Percentiles rank a stretch among this genome's conserved stretches.
Evolutionary conservation across 192 early-diverging fungal species (phyloP).

Genomic region (Coemansia sp.): DNA sequence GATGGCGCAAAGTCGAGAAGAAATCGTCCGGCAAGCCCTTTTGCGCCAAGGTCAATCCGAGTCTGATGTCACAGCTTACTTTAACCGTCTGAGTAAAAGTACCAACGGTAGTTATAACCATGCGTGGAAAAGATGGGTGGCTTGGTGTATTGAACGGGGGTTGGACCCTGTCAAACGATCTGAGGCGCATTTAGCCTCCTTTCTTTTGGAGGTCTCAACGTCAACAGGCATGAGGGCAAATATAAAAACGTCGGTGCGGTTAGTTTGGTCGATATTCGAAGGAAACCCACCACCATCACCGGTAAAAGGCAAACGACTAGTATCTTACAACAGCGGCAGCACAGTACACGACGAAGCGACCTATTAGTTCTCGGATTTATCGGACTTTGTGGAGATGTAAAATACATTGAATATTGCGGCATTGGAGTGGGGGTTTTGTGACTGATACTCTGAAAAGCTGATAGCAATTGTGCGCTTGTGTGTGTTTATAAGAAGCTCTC

Average conservation of each 20-base stretch:
- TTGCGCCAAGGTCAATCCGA: neutral
- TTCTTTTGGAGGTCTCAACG: neutral
- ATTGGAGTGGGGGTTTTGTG: neutral
- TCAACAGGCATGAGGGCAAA: neutral
- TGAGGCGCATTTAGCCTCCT: neutral
- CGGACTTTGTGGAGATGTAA: neutral
- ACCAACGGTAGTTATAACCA: neutral
- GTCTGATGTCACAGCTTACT: neutral
- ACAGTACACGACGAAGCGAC: neutral
- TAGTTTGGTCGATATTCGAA: conserved; percentile 17
- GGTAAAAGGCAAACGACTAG: neutral
- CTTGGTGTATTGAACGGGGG: neutral
- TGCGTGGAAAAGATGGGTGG: neutral
- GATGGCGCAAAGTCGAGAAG: neutral
- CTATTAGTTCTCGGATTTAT: neutral
- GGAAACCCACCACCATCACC: neutral
- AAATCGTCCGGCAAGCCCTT: neutral
- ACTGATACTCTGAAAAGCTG: neutral
- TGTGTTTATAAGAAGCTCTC: too few relatives aligned
- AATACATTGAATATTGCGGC: neutral
- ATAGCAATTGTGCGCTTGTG: too few relatives aligned
- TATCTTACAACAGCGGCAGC: neutral
- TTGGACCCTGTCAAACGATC: neutral
- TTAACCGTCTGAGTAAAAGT: neutral
- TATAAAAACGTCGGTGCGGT: conserved; percentile 10